A percentile compares a stretch with the other conserved stretches of the same genome.
Conservation (phyloP, 371 early-diverging fungal genomes). For the Pancytospora epiphaga region DNA sequence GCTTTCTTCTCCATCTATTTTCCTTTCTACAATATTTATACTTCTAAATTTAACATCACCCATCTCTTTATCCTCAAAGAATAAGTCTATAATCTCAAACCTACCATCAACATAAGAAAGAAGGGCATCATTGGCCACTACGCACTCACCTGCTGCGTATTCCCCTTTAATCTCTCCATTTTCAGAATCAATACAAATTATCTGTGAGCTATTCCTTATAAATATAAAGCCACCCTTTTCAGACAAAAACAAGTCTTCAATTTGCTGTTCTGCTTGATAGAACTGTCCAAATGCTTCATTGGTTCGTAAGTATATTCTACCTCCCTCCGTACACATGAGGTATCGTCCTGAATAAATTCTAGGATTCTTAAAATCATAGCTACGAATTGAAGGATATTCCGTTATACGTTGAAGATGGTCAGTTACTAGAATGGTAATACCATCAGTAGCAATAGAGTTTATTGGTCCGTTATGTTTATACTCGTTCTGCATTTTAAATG, state of each 20-base stretch:
- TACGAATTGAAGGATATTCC: not conserved
- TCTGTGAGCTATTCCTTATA: not conserved
- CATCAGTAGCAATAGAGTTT: not conserved
- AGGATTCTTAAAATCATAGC: not conserved
- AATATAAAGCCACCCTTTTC: constrained; percentile 3
- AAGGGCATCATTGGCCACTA: not conserved
- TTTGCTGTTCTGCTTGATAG: not conserved
- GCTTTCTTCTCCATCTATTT: not conserved
- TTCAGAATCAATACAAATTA: not conserved
- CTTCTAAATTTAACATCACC: not conserved
- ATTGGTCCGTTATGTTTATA: not conserved
- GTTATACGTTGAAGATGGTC: not conserved
- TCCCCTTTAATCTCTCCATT: not conserved
- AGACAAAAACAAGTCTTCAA: constrained; percentile 3
- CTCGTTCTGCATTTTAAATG: not conserved
- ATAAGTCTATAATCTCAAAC: not conserved
- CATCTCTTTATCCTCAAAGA: not conserved
- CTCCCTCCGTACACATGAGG: not conserved
- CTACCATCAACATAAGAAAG: not conserved
- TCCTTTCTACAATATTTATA: not conserved
- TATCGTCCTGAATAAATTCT: not conserved
- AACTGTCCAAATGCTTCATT: not conserved
- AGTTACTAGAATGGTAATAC: not conserved
- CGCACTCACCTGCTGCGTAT: not conserved
- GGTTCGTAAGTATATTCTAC: not conserved